Percentiles rank a stretch among this genome's conserved stretches.
Conservation (phyloP, 1,139 yeast genomes). For the Wickerhamiella infanticola region DNA sequence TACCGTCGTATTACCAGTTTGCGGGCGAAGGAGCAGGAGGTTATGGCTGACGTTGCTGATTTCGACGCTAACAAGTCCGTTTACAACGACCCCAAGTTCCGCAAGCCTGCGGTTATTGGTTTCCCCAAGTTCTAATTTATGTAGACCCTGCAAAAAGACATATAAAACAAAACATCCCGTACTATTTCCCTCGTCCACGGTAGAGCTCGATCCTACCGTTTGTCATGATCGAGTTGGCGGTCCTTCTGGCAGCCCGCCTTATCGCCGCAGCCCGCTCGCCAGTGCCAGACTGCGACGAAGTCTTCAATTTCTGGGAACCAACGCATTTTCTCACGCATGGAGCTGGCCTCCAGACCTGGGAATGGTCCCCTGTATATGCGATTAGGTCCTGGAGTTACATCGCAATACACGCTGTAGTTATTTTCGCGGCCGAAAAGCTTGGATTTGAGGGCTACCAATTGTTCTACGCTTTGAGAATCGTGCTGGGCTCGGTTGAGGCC, state of each 20-base stretch:
- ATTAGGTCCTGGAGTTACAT: conserved; percentile 72
- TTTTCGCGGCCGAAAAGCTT: conserved; percentile 10
- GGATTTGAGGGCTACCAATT: conserved; percentile 8
- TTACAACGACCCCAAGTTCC: conserved; percentile 31
- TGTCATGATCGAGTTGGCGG: conserved; percentile 6
- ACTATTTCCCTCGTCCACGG: neutral
- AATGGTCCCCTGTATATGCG: conserved; percentile 80
- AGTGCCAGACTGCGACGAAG: conserved; percentile 77
- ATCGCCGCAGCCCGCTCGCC: conserved; percentile 42
- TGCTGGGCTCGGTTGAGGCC: conserved; percentile 40
- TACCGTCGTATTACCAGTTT: conserved; percentile 61
- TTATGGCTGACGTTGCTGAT: conserved; percentile 43
- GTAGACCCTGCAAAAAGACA: neutral
- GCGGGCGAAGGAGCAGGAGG: conserved; percentile 50
- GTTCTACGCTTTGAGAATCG: conserved; percentile 38
- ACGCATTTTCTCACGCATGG: conserved; percentile 60
- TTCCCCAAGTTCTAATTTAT: conserved; percentile 17
- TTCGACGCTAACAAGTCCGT: conserved; percentile 38
- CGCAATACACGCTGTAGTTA: conserved; percentile 22
- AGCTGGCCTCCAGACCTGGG: conserved; percentile 94
- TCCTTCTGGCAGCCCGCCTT: conserved; percentile 26
- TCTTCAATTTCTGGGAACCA: conserved; percentile 86
- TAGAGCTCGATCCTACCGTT: neutral
- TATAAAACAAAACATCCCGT: neutral
- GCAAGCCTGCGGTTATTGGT: conserved; percentile 22